These are phyloP conservation scores for Chlamydomonas incerta DNA, from an alignment of 139 green algal genomes.

Conservation along the genomic window DNA sequence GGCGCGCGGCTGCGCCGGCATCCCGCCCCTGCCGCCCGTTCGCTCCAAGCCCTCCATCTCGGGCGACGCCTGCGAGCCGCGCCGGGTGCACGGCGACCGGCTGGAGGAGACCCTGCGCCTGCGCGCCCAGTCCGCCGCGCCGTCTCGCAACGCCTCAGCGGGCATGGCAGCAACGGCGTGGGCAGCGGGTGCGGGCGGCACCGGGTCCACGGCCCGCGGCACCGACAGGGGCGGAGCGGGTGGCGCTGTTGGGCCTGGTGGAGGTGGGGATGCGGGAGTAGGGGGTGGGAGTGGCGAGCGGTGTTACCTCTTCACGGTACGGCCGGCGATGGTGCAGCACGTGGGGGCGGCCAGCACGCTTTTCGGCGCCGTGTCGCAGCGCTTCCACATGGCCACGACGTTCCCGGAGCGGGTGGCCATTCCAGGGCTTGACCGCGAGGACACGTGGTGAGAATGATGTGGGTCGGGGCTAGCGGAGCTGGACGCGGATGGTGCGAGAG, in stretches of 20 bases:
- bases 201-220: too few relatives aligned
- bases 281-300: too few relatives aligned
- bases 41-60: neutral
- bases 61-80: constrained; percentile 16
- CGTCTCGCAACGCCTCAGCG: too few relatives aligned
- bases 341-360: constrained; percentile 19
- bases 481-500: too few relatives aligned
- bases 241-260: too few relatives aligned
- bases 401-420: constrained; percentile 5
- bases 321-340: constrained; percentile 24
- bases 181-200: too few relatives aligned
- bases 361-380: constrained; percentile 6
- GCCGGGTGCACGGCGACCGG: constrained; percentile 8
- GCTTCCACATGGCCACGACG: constrained; percentile 16
- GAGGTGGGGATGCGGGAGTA: too few relatives aligned
- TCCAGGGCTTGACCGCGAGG: neutral
- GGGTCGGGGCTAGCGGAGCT: too few relatives aligned
- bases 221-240: neutral
- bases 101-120: neutral
- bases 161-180: too few relatives aligned
- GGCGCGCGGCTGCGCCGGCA: neutral
- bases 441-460: neutral
- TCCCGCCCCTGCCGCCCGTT: neutral
- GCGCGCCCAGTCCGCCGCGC: too few relatives aligned
- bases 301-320: constrained; percentile 7